Base-by-base conservation (phyloP, 176 grass and related monocot species). In the Oryza officinalis region DNA sequence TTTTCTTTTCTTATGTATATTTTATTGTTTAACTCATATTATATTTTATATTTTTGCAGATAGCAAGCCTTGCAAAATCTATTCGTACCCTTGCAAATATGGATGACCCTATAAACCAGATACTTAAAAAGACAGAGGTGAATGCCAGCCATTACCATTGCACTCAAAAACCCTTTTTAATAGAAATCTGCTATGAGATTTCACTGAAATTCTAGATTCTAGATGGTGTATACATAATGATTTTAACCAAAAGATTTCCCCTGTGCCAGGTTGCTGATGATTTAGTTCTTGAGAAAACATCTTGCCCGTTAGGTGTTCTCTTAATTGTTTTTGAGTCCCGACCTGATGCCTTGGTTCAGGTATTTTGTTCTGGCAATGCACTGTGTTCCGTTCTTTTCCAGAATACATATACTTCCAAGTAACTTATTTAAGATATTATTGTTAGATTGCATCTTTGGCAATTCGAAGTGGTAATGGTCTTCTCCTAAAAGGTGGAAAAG, bases 301-400 rank as follows among this genome's bases (percentile, higher is more conserved):
- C 93, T 12, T 92, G 87, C 67, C 93, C 96, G 12, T 79, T 99
- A 74, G 96, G 96, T 45, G 93, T 99, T 83, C 77, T 99, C 45
- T 83, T 99, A 44, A 96, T 99, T 79, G 78, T 99, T 75, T 99
- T 99, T 66, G 96, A 99, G 80, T 99, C 96, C 0, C 88, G 96
- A 32, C 96, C 96, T 86, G 96, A 99, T 86, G 96, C 96, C 25
- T 94, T 99, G 71, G 93, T 99, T 32, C 96, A 99, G 96, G 96
- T 99, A 88, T 25, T 37, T 71, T 84, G 5, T 74, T 22, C 69
- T 83, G 14, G 43, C 52, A 44, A 31, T 66, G 74, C 26, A 65
- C 2, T 57, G 20, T 2, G 17, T 9, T 78, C 67, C 61, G 9
- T 3, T 60, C 52, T 59, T 50, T 14, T 38, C 3, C 44, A 23